Evolutionary conservation across 768 basidiomycete genomes (phyloP), one percentile per base, ranked within the genome.

Genomic region (Trametes villosa): DNA sequence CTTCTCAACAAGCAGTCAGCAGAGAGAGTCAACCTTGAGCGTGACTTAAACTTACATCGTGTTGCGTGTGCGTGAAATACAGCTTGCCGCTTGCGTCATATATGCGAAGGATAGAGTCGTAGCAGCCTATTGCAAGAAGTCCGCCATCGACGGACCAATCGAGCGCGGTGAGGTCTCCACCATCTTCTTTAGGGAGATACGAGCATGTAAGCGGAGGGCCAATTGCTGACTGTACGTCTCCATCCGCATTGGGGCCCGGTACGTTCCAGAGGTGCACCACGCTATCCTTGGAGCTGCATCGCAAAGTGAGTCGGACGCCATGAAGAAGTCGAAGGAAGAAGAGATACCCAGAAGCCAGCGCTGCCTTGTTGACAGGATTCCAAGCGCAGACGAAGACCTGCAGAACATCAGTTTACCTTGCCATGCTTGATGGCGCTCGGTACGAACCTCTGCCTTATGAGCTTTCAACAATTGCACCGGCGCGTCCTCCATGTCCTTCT

Each of bases 381-480:
- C 89, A 94, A 4, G 87, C 83, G 56, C 89, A 90, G 7, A 90
- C 86, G 55, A 92, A 94, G 8, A 94, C 89, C 91, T 92, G 57
- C 40, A n/a, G 17, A 30, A 13, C 29, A 27, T 56, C n/a, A 31
- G 4, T 36, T 20, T 9, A 8, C 1, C 15, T 11, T 13, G n/a
- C 44, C n/a, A 22, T 24, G 2, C 12, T 4, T 36, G 33, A 50
- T 15, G 13, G n/a, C n/a, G n/a, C n/a, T n/a, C 20, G 17, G 20
- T 3, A 54, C 61, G 44, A 17, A 67, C 62, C 60, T 68, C 67
- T 40, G 38, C 71, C 59, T 81, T 80, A 65, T 92, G 91, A n/a
- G 81, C 66, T 36, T 60, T 57, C 9, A 67, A 36, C 17, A 65
- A 22, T 26, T 53, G 64, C 0, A 67, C 63, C 29, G 51, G 34